phyloP scores from a whole-genome alignment of 768 basidiomycete species.

The Kwoniella dendrophila region DNA sequence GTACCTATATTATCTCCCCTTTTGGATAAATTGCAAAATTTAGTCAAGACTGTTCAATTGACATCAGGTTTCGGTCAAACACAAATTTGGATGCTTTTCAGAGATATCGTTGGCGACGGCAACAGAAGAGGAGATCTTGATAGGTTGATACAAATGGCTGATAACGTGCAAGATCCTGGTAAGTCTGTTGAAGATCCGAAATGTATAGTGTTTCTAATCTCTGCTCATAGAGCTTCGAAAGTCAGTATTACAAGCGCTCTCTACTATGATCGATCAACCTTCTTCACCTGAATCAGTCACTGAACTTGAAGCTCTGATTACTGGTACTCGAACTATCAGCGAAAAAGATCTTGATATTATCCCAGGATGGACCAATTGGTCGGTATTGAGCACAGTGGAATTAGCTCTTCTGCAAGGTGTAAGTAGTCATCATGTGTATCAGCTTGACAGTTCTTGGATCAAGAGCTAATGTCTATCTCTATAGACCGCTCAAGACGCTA shows the following conservation, averaged over 20 bases:
- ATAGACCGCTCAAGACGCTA: not conserved
- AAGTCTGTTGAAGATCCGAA: not conserved
- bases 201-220: slow-evolving; percentile 7
- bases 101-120: slow-evolving; percentile 20
- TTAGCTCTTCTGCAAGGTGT: slow-evolving; percentile 16
- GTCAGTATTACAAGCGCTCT: slow-evolving; percentile 25
- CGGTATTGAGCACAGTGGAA: slow-evolving; percentile 15
- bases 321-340: not conserved
- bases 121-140: not conserved
- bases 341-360: not conserved
- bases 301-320: slow-evolving; percentile 16
- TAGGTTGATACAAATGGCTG: slow-evolving; percentile 4
- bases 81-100: slow-evolving; percentile 67
- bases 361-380: slow-evolving; percentile 23
- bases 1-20: slow-evolving; percentile 15
- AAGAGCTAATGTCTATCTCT: not conserved
- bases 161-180: slow-evolving; percentile 22
- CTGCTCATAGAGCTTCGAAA: slow-evolving; percentile 18
- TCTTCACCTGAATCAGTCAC: slow-evolving; percentile 1
- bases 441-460: not conserved
- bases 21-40: slow-evolving; percentile 40
- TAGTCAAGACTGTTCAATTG: slow-evolving; percentile 63
- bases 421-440: not conserved
- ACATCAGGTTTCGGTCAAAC: slow-evolving; percentile 73
- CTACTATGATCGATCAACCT: slow-evolving; percentile 3